A percentile compares a stretch with the other conserved stretches of the same genome.
Conservation (phyloP, 129 eudicot genomes). For the Cynara cardunculus region DNA sequence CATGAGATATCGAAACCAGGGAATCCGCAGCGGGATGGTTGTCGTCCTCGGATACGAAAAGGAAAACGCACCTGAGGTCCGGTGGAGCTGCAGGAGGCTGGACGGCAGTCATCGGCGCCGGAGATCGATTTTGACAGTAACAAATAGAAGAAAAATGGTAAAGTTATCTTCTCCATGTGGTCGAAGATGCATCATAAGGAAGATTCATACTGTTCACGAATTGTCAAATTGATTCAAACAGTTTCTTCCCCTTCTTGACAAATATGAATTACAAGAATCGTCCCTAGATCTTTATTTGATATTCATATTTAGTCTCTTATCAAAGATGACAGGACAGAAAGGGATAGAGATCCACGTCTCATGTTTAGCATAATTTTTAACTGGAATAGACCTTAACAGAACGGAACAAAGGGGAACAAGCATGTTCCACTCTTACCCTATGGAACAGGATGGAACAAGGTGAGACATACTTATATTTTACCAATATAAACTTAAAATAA, state of each 20-base stretch:
- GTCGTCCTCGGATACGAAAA: conserved; percentile 38
- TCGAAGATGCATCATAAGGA: not conserved
- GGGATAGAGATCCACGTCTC: too few relatives aligned
- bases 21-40: conserved; percentile 43
- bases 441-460: too few relatives aligned
- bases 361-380: too few relatives aligned
- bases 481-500: too few relatives aligned
- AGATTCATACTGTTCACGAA: not conserved
- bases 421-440: too few relatives aligned
- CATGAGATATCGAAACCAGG: conserved; percentile 58
- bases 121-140: conserved; percentile 7
- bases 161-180: conserved; percentile 18
- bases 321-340: too few relatives aligned
- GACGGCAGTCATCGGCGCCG: conserved; percentile 28
- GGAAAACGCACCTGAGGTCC: conserved; percentile 57
- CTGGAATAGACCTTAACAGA: too few relatives aligned
- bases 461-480: too few relatives aligned
- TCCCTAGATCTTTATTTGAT: not conserved
- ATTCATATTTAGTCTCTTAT: not conserved
- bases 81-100: conserved; percentile 22
- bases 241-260: not conserved
- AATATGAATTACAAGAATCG: not conserved
- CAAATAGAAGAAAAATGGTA: conserved; percentile 5
- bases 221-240: not conserved
- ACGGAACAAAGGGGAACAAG: too few relatives aligned